Evolutionary conservation across 441 rosid species (phyloP), one percentile per base, ranked within the genome.

Genomic region (Populus hybrid): DNA sequence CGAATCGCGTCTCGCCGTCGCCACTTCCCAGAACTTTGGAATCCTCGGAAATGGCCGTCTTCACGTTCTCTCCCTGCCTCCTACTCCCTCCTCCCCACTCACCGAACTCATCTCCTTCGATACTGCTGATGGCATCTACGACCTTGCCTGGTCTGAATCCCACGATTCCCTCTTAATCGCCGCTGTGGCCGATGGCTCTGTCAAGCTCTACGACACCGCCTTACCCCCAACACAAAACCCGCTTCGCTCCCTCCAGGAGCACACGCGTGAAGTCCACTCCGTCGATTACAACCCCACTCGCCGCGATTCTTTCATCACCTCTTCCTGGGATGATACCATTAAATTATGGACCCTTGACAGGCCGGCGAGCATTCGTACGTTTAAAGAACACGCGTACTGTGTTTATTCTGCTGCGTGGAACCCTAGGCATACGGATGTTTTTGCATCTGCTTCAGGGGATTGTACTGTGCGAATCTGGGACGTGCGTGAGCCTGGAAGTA

Each of bases 291-390:
- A 92, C 74, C 96, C 96, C 69, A 92, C 94, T 33, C 99, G 96
- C 69, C 93, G 97, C 7, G 99, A 95, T 69, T 93, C 99, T 0
- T 95, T 95, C 81, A 86, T 95, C 77, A 86, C 97, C 1, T 66
- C 92, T 45, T 83, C 98, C 6, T 93, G 97, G 99, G 99, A 95
- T 53, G 99, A 93, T 76, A 87, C 96, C 2, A 71, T 95, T 74
- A 95, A 95, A 89, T 94, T 93, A 36, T 95, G 98, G 99, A 90
- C 97, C n/a, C 77, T 95, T 9, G 98, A 95, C 76, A 94, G 99
- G 11, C 95, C 96, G 0, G 87, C 89, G 45, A 91, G 95, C 81
- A 76, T 93, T 50, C 90, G 97, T 8, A 95, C 97, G 0, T 95
- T 95, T 76, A 90, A 90, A 77, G 98, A 95, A 76, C 99, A 95